Evolutionary conservation across 192 early-diverging fungal species (phyloP).

Genomic region (Thamnidium elegans): DNA sequence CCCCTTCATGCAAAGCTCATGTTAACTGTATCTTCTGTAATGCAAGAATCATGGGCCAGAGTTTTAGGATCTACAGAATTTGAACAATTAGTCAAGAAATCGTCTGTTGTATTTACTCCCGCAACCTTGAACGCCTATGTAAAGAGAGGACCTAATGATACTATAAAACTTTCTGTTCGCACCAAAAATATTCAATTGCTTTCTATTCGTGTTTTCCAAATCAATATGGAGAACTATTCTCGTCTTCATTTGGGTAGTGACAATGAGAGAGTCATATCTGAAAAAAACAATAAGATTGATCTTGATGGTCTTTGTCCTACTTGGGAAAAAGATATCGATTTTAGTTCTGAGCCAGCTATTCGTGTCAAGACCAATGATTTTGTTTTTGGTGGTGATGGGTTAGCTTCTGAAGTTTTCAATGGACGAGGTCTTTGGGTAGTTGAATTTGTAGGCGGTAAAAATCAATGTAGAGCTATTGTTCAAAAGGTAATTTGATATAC

Average conservation of each 20-base stretch:
- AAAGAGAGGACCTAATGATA: constrained; percentile 28
- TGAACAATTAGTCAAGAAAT: constrained; percentile 4
- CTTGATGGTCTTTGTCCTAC: constrained; percentile 48
- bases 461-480: constrained; percentile 40
- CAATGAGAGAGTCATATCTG: not conserved
- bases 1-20: constrained; percentile 11
- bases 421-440: constrained; percentile 48
- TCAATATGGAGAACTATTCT: constrained; percentile 45
- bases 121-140: not conserved
- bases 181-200: constrained; percentile 42
- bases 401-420: constrained; percentile 35
- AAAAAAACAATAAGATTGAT: constrained; percentile 8
- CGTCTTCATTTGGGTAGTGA: constrained; percentile 17
- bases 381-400: constrained; percentile 30
- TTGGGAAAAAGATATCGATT: constrained; percentile 35
- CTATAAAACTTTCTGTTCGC: constrained; percentile 29
- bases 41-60: not conserved
- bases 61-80: not conserved
- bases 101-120: constrained; percentile 6
- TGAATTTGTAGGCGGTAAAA: constrained; percentile 43
- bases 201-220: constrained; percentile 41
- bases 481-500: constrained; percentile 35
- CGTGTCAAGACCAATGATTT: constrained; percentile 24
- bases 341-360: constrained; percentile 8
- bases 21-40: constrained; percentile 12